These are phyloP conservation scores for Spathaspora hagerdaliae DNA, from an alignment of 805 yeast species.

Conservation along the genomic window DNA sequence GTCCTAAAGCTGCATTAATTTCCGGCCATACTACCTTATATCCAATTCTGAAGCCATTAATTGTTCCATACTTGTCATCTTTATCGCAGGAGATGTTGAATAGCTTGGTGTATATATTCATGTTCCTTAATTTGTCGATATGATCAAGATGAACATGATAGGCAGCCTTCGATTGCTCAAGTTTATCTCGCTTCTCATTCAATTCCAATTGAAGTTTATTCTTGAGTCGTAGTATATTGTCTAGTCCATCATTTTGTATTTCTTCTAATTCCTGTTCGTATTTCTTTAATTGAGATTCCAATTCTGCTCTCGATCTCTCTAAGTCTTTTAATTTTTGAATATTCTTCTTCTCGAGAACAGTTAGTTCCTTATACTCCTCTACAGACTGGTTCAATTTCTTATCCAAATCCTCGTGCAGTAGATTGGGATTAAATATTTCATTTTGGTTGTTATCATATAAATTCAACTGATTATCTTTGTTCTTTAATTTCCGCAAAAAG, in stretches of 20 bases:
- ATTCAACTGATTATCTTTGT: slow-evolving; percentile 14
- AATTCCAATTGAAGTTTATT: slow-evolving; percentile 58
- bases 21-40: slow-evolving; percentile 81
- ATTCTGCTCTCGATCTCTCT: slow-evolving; percentile 38
- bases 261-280: slow-evolving; percentile 37
- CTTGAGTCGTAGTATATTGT: slow-evolving; percentile 41
- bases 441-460: not conserved
- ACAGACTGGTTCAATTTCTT: slow-evolving; percentile 43
- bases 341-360: slow-evolving; percentile 29
- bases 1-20: slow-evolving; percentile 89
- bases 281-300: slow-evolving; percentile 46
- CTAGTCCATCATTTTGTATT: slow-evolving; percentile 41
- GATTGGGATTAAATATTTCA: slow-evolving; percentile 6
- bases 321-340: slow-evolving; percentile 30
- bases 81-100: slow-evolving; percentile 76
- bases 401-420: slow-evolving; percentile 14
- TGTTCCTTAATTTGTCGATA: slow-evolving; percentile 64
- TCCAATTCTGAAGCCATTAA: slow-evolving; percentile 83
- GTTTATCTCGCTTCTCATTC: slow-evolving; percentile 45
- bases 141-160: slow-evolving; percentile 61
- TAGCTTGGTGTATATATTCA: slow-evolving; percentile 80
- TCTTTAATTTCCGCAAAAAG: slow-evolving; percentile 65
- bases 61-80: slow-evolving; percentile 64
- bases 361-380: slow-evolving; percentile 43
- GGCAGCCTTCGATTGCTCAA: slow-evolving; percentile 60